Conservation (phyloP, 164 flowering plant species). For the Chimonanthus praecox region DNA sequence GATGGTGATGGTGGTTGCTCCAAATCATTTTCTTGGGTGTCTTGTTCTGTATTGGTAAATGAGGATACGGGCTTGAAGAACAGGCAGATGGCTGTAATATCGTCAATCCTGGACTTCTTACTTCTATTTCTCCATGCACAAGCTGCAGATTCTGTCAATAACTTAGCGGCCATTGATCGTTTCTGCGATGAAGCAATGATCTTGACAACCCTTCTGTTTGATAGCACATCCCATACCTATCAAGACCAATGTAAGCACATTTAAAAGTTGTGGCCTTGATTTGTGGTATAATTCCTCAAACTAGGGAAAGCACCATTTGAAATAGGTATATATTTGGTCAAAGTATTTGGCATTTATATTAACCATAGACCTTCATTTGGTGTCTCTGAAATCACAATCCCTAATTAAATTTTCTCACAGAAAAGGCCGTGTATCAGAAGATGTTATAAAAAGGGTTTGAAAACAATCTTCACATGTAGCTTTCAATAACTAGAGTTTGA, state of each 20-base stretch:
- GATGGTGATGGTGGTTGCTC: background rate
- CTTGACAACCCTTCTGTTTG: slow-evolving; percentile 56
- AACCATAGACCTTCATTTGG: too few species aligned
- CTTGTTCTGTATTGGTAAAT: slow-evolving; percentile 17
- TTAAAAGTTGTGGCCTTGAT: background rate
- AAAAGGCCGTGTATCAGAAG: too few species aligned
- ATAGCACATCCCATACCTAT: slow-evolving; percentile 82
- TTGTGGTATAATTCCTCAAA: too few species aligned
- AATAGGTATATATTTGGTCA: too few species aligned
- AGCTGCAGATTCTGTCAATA: slow-evolving; percentile 47
- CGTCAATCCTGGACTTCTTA: slow-evolving; percentile 58
- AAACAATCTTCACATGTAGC: too few species aligned
- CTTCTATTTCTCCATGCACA: slow-evolving; percentile 54
- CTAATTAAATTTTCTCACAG: too few species aligned
- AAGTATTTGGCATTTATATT: too few species aligned
- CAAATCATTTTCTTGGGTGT: background rate
- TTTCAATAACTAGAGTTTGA: too few species aligned
- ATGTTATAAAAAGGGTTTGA: too few species aligned
- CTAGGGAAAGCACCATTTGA: too few species aligned
- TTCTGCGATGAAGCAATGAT: slow-evolving; percentile 59
- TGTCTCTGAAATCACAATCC: too few species aligned
- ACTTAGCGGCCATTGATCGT: slow-evolving; percentile 49
- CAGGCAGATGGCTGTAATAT: slow-evolving; percentile 66
- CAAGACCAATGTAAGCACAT: background rate
- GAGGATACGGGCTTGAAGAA: slow-evolving; percentile 37